Percentiles rank a stretch among this genome's conserved stretches.
These are phyloP conservation scores for Lichenothelia convexa DNA, from an alignment of 495 filamentous ascomycete species.

Conservation along the genomic window DNA sequence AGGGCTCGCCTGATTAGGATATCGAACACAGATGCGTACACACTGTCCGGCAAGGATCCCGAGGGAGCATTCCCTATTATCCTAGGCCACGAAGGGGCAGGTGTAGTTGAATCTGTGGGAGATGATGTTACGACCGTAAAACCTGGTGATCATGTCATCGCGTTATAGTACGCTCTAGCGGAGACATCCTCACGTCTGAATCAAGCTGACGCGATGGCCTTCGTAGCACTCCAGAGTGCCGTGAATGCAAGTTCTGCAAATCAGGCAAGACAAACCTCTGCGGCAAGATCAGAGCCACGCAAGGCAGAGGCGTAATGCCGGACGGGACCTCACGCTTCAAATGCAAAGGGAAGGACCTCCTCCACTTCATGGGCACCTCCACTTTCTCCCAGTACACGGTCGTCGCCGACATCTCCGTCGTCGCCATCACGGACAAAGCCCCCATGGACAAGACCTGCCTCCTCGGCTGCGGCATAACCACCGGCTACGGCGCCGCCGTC, in stretches of 20 bases:
- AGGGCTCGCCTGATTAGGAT: conserved; percentile 1
- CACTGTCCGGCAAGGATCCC: conserved; percentile 91
- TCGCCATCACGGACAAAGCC: conserved; percentile 78
- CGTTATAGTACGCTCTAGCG: conserved; percentile 60
- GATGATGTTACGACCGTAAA: conserved; percentile 91
- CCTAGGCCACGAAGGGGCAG: conserved; percentile 91
- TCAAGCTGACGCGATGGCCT: background rate
- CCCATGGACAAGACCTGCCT: conserved; percentile 91
- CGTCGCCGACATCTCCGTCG: conserved; percentile 94
- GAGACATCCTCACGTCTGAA: background rate
- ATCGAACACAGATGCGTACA: conserved; percentile 67
- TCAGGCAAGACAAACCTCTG: conserved; percentile 99
- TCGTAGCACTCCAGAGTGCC: conserved; percentile 79
- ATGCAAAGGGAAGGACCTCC: conserved; percentile 78
- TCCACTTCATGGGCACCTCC: conserved; percentile 98
- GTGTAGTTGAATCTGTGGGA: conserved; percentile 90
- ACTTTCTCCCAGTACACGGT: conserved; percentile 99
- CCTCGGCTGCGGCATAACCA: conserved; percentile 95
- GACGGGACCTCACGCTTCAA: conserved; percentile 92
- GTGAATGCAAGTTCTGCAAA: conserved; percentile 97
- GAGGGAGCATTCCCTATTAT: conserved; percentile 96
- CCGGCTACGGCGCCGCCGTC: conserved; percentile 87
- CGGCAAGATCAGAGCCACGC: conserved; percentile 95
- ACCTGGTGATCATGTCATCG: conserved; percentile 80
- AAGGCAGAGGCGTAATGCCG: conserved; percentile 92